Evolutionary conservation across 768 basidiomycete species (phyloP).

Genomic region (Myochromella boudieri): DNA sequence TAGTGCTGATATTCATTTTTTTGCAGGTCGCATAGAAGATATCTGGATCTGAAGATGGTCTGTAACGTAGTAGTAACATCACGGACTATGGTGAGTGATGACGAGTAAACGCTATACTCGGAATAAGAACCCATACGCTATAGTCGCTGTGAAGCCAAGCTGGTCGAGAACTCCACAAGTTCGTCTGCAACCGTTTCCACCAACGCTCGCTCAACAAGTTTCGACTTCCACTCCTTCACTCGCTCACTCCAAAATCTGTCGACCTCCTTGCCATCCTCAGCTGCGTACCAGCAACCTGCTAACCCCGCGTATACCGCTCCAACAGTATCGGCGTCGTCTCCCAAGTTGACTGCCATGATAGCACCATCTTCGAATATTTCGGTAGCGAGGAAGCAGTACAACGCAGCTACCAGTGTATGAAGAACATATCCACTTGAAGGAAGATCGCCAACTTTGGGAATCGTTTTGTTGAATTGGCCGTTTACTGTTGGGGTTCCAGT

Average conservation of each 20-base stretch:
- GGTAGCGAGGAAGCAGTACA: constrained; percentile 46
- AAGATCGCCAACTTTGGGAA: constrained; percentile 30
- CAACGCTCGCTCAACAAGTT: constrained; percentile 30
- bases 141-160: background rate
- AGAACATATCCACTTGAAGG: constrained; percentile 41
- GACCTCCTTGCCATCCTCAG: constrained; percentile 19
- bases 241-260: constrained; percentile 36
- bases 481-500: background rate
- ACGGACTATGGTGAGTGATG: too few species aligned
- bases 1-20: too few species aligned
- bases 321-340: constrained; percentile 44
- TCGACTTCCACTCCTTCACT: constrained; percentile 33
- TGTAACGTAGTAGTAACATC: too few species aligned
- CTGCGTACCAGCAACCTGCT: constrained; percentile 43
- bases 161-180: constrained; percentile 24
- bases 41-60: too few species aligned
- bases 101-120: too few species aligned
- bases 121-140: too few species aligned
- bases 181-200: constrained; percentile 37
- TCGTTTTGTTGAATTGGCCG: constrained; percentile 21
- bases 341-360: constrained; percentile 43
- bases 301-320: constrained; percentile 47
- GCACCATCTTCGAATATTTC: constrained; percentile 44
- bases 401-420: constrained; percentile 38
- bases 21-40: too few species aligned